phyloP scores from a whole-genome alignment of 1,139 yeast species.

The Saccharomyces hybrid region DNA sequence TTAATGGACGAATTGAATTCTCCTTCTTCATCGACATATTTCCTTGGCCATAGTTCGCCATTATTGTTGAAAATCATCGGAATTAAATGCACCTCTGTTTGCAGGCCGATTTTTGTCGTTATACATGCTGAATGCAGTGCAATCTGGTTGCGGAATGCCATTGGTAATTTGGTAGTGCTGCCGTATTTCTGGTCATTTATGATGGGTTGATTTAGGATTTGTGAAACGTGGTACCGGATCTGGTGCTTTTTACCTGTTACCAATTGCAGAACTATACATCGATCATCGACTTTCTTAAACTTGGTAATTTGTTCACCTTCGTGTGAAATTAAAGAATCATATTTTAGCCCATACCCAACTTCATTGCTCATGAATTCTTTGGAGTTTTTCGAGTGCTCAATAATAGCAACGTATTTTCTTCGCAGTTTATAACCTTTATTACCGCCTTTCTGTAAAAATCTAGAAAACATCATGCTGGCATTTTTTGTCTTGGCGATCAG shows the following conservation, averaged over 20 bases:
- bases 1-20: not conserved
- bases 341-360: slow-evolving; percentile 8
- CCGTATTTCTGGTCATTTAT: slow-evolving; percentile 28
- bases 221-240: slow-evolving; percentile 34
- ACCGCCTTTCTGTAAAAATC: slow-evolving; percentile 31
- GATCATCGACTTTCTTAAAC: slow-evolving; percentile 18
- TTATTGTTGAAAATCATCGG: slow-evolving; percentile 8
- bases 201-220: slow-evolving; percentile 23
- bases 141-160: slow-evolving; percentile 18
- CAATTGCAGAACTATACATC: slow-evolving; percentile 32
- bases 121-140: slow-evolving; percentile 31
- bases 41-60: not conserved
- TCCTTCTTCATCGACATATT: not conserved
- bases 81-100: slow-evolving; percentile 14
- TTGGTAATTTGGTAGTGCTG: slow-evolving; percentile 16
- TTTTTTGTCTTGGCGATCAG: slow-evolving; percentile 30
- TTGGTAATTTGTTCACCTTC: slow-evolving; percentile 7
- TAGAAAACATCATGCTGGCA: slow-evolving; percentile 31
- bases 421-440: slow-evolving; percentile 29
- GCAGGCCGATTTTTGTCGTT: slow-evolving; percentile 22
- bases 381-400: slow-evolving; percentile 4
- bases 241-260: slow-evolving; percentile 43
- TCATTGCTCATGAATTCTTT: not conserved
- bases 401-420: slow-evolving; percentile 27
- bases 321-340: slow-evolving; percentile 8